These are phyloP conservation scores for Pythium sp. DNA, from an alignment of 352 stramenopile species.

Conservation along the genomic window DNA sequence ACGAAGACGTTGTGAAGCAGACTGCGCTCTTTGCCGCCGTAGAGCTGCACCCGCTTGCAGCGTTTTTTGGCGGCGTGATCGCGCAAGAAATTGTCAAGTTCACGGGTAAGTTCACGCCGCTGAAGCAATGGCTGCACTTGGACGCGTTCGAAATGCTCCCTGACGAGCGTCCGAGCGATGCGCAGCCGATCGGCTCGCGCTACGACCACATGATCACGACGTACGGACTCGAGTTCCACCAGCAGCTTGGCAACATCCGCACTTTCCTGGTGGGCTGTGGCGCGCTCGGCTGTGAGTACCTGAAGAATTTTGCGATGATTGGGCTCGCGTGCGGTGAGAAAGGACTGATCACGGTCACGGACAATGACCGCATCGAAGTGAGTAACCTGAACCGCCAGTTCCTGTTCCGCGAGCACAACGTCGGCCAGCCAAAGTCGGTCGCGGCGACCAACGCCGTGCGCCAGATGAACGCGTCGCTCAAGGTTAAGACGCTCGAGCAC, in stretches of 20 bases:
- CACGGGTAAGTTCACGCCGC: conserved; percentile 81
- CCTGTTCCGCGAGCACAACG: conserved; percentile 84
- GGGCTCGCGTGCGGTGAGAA: conserved; percentile 74
- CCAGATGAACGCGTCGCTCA: conserved; percentile 71
- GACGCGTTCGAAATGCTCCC: conserved; percentile 81
- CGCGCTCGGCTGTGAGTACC: conserved; percentile 78
- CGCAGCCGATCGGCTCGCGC: conserved; percentile 51
- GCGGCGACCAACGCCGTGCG: conserved; percentile 71
- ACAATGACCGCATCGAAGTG: conserved; percentile 88
- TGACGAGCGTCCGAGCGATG: conserved; percentile 52
- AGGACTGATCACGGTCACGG: conserved; percentile 76
- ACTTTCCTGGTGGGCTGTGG: conserved; percentile 85
- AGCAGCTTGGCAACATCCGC: conserved; percentile 58
- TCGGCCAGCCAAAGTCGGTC: conserved; percentile 82
- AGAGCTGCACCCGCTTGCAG: conserved; percentile 78
- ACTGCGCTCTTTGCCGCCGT: conserved; percentile 55
- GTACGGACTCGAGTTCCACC: conserved; percentile 70
- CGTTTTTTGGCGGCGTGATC: conserved; percentile 79
- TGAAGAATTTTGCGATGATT: conserved; percentile 88
- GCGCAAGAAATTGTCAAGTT: conserved; percentile 89
- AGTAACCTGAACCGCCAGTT: conserved; percentile 88
- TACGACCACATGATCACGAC: conserved; percentile 81
- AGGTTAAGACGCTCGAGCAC: conserved; percentile 82
- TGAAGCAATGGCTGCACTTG: conserved; percentile 86
- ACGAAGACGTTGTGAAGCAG: conserved; percentile 63